Evolutionary conservation across 176 grass and related monocot genomes (phyloP).

Genomic region (Stipa capillata): DNA sequence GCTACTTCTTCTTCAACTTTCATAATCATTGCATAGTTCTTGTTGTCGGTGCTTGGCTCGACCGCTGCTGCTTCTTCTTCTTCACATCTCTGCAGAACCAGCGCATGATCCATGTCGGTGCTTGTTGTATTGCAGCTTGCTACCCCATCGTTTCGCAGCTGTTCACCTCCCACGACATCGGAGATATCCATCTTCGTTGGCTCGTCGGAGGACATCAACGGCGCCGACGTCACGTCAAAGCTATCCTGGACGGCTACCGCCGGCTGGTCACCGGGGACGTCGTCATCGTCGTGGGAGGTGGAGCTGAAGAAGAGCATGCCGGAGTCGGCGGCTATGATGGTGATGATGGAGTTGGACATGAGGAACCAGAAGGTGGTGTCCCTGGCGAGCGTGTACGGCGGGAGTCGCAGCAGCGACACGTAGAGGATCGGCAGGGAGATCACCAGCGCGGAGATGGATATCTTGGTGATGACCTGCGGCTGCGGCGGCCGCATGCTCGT

Average conservation of each 20-base stretch:
- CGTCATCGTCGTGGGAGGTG: neutral
- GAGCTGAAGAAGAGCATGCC: conserved; percentile 31
- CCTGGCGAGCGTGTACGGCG: conserved; percentile 56
- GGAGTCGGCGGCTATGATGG: conserved; percentile 54
- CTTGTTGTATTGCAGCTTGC: neutral
- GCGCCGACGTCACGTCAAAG: neutral
- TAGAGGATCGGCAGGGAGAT: conserved; percentile 72
- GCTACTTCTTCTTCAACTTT: neutral
- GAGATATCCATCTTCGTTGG: neutral
- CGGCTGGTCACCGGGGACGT: neutral
- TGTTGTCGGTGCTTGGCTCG: neutral
- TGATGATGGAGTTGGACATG: conserved; percentile 80
- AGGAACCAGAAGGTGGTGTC: conserved; percentile 97
- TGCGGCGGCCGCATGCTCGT: neutral
- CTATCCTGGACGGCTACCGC: neutral
- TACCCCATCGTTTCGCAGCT: neutral
- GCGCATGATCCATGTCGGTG: neutral
- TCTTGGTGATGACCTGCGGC: conserved; percentile 9
- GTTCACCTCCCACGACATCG: too few relatives aligned
- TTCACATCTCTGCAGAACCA: neutral
- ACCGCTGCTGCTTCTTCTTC: neutral
- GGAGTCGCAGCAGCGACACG: conserved; percentile 59
- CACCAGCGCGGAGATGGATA: conserved; percentile 58
- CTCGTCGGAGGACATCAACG: neutral
- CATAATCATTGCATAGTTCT: neutral